phyloP scores from a whole-genome alignment of 163 green algal species.

The Trebouxia gelatinosa region DNA sequence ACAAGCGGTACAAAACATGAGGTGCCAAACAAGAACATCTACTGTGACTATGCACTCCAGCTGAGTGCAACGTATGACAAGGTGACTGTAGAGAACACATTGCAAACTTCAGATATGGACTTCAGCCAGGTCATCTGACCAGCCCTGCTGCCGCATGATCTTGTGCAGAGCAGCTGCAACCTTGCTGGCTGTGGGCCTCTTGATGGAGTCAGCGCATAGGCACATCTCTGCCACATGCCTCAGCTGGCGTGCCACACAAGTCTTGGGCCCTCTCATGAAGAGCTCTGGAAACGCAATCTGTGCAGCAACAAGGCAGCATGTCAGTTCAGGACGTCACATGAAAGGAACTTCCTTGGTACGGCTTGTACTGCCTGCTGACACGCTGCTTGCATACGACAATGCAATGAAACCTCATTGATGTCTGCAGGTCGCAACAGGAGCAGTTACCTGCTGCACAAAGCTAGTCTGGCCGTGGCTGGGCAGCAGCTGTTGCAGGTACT shows the following conservation, averaged over 20 bases:
- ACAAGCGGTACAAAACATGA: too few species aligned
- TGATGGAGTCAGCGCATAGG: background rate
- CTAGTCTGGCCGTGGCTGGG: background rate
- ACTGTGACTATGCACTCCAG: too few species aligned
- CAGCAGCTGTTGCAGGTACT: background rate
- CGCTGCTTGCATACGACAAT: background rate
- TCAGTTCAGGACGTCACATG: background rate
- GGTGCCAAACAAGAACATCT: too few species aligned
- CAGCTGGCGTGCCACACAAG: background rate
- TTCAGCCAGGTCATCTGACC: background rate
- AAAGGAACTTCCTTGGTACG: background rate
- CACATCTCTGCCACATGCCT: background rate
- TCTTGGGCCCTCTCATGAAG: background rate
- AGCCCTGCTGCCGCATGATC: background rate
- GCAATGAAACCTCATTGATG: background rate
- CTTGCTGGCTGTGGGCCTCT: background rate
- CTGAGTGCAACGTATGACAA: too few species aligned
- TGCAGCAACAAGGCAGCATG: background rate
- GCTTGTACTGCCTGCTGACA: background rate
- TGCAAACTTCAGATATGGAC: background rate
- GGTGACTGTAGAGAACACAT: too few species aligned
- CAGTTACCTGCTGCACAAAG: background rate
- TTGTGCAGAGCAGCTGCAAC: background rate
- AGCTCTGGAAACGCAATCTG: background rate
- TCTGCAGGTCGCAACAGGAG: background rate